These are phyloP conservation scores for Erythrobasidium hasegawianum DNA, from an alignment of 1,284 basidiomycete species.

Conservation along the genomic window DNA sequence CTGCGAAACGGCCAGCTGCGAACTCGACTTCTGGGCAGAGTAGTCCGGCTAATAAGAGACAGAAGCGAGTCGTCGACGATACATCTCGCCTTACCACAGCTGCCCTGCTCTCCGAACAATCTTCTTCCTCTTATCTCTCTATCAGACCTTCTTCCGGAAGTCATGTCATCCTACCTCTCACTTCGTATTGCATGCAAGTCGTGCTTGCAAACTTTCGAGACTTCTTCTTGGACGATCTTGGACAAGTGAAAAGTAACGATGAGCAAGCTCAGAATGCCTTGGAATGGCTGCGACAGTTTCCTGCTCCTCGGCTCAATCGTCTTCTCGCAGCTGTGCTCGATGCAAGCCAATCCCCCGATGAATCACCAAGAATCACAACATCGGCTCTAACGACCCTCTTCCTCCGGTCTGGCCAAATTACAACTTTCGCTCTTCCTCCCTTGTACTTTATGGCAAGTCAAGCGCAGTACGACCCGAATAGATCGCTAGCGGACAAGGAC, in stretches of 20 bases:
- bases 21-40: no score
- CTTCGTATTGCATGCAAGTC: constrained; percentile 2
- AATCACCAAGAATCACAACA: constrained; percentile 13
- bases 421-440: constrained; percentile 17
- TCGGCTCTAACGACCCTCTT: constrained; percentile 20
- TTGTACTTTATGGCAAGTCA: constrained; percentile 25
- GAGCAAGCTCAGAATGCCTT: constrained; percentile 16
- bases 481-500: constrained; percentile 17
- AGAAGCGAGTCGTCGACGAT: constrained; percentile 20
- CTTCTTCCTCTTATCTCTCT: constrained; percentile 21
- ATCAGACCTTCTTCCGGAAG: constrained; percentile 6
- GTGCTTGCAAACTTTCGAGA: constrained; percentile 8
- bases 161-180: constrained; percentile 6
- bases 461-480: constrained; percentile 25
- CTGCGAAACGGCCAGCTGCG: no score
- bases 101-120: constrained; percentile 25
- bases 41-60: constrained; percentile 4
- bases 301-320: constrained; percentile 15
- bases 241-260: constrained; percentile 19
- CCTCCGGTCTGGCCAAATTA: constrained; percentile 18
- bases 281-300: constrained; percentile 16
- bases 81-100: constrained; percentile 26
- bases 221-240: constrained; percentile 31
- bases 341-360: background rate
- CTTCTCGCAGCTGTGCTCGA: constrained; percentile 13